These are phyloP conservation scores for Fusarium sambucinum DNA, from an alignment of 2,329 filamentous ascomycete species.

Conservation along the genomic window DNA sequence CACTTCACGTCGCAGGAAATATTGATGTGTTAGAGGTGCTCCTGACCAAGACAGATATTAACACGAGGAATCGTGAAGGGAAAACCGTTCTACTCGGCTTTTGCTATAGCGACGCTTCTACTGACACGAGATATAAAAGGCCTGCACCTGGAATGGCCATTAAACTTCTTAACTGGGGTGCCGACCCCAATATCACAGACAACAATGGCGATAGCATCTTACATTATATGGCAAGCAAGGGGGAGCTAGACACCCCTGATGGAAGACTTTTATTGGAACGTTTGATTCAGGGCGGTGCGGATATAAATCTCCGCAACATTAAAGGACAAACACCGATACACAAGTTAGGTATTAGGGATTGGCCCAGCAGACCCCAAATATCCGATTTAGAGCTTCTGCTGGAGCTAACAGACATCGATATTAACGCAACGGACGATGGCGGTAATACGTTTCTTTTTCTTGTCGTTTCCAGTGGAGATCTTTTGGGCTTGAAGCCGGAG, in stretches of 20 bases:
- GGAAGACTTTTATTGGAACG: neutral
- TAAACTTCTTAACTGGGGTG: neutral
- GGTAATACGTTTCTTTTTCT: neutral
- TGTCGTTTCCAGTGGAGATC: rapidly evolving
- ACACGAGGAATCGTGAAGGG: neutral
- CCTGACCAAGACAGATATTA: neutral
- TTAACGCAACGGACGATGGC: neutral
- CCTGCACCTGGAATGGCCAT: neutral
- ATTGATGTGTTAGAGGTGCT: neutral
- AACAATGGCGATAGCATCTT: neutral
- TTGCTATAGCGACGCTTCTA: rapidly evolving
- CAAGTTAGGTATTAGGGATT: neutral
- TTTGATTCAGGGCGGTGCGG: neutral
- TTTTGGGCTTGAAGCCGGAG: neutral
- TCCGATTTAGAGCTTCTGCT: neutral
- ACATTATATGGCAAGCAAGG: neutral
- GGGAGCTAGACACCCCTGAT: rapidly evolving
- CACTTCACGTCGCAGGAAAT: neutral
- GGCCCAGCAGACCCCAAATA: rapidly evolving
- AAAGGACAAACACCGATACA: neutral
- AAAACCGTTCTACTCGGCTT: neutral
- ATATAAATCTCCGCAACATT: neutral
- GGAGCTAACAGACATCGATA: neutral
- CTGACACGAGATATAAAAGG: neutral
- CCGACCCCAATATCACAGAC: neutral